Base-by-base conservation (phyloP, 768 basidiomycete genomes). In the Hypholoma fasciculare region DNA sequence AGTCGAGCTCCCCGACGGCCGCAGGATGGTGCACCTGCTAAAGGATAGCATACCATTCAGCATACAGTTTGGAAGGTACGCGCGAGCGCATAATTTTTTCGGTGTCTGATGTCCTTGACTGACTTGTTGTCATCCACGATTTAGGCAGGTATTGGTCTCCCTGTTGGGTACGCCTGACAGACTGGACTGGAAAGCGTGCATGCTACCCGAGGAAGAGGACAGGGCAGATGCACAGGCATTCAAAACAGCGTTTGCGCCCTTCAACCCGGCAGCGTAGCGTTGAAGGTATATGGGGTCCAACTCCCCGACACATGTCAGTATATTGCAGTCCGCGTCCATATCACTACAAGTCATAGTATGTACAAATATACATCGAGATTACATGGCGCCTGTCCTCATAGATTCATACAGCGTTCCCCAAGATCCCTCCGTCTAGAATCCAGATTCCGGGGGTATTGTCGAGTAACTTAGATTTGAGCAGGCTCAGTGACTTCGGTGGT, bases 11-110 rank as follows among this genome's bases (percentile, higher is more conserved):
- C 96, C 97, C 0, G 85, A 88, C 63, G 95, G 96, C 23, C 80
- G 80, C 61, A 90, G 83, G 73, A 77, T 98, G 78, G 87, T 98
- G 36, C 94, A 98, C 72, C 72, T 94, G 62, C 84, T 98, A 66
- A 87, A 87, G 67, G 85, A 87, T 34, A 80, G 88, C 17, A 78
- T 84, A 50, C 87, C 88, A 36, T 98, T 98, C 68, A 88, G 87
- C 62, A 77, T 98, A 46, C 94, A 98, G 69, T 98, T 98, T 72
- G 96, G 94, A 60, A 85, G 96, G 96, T 96, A 68, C 68, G 86
- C 69, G 26, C 40, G 17, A 3, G 43, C 17, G 40, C 14, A 43
- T 47, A 52, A 20, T 23, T 6, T 59, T 58, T 60, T 16, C 20
- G 50, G 59, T 34, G 9, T 34, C 30, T 34, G 9, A 60, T 65